phyloP scores from a whole-genome alignment of 257 asterid genomes.

The Sherardia arvensis region DNA sequence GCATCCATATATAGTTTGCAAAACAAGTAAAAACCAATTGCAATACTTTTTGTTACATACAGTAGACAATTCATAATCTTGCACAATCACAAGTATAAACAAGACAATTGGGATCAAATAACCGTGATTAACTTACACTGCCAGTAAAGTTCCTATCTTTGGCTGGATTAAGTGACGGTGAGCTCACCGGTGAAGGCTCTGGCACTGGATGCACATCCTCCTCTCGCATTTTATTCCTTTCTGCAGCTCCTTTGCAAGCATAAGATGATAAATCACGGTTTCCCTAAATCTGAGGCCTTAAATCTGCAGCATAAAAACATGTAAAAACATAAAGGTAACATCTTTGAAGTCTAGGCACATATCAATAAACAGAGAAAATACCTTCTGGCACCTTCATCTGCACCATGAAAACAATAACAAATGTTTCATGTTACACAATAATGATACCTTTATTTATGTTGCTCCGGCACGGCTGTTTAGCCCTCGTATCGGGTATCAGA shows the following conservation, averaged over 20 bases:
- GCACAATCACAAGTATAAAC: not conserved
- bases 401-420: no score
- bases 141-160: conserved; percentile 17
- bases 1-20: no score
- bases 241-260: not conserved
- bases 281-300: conserved; percentile 60
- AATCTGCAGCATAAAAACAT: conserved; percentile 28
- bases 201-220: conserved; percentile 41
- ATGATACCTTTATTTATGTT: no score
- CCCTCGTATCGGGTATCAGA: no score
- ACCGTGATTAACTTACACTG: conserved; percentile 25
- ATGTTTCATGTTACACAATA: no score
- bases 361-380: no score
- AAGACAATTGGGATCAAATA: not conserved
- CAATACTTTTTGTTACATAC: no score
- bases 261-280: conserved; percentile 20
- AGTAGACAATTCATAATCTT: not conserved
- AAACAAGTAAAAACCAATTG: no score
- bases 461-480: no score
- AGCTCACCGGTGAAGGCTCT: conserved; percentile 46
- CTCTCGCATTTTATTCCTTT: conserved; percentile 25
- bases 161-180: conserved; percentile 34
- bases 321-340: not conserved
- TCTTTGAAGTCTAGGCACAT: no score
- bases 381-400: no score